Base-by-base conservation (phyloP, 768 basidiomycete genomes). In the Aureoboletus auriporus region DNA sequence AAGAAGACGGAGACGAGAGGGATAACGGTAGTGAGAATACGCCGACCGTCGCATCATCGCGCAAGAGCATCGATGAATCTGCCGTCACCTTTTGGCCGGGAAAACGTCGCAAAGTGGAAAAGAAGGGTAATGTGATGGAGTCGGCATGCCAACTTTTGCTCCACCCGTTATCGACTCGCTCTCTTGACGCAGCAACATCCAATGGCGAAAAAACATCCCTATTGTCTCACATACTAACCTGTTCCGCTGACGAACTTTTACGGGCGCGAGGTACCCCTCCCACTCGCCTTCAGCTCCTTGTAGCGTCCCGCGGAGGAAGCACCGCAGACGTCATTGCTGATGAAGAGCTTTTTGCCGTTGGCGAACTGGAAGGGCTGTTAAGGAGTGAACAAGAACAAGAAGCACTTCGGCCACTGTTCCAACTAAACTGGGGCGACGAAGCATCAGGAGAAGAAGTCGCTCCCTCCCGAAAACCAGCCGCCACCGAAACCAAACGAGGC, bases 291-390 rank as follows among this genome's bases (percentile, higher is more conserved):
- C 85, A 88, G 53, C 65, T 83, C 26, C 74, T 91, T 30, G 67
- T 74, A 0, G 69, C 72, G 10, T 70, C 72, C 39, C 82, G 84
- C 38, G 83, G 86, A 39, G 83, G 82, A 31, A 73, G 73, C 40
- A 69, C 68, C 6, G 71, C 65, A 31, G 69, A 69, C 20, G 66
- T 74, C 17, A 78, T 91, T 16, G 52, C 57, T 2, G 89, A 92
- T 51, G 82, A 87, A 8, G 89, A 90, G 49, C 68, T 91, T 20
- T 88, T 91, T 50, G 75, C 67, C 4, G 75, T 78, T 28, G 84
- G 80, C 3, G 89, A 91, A 63, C 62, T 86, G 26, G 86, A 89
- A 46, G 74, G 69, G 16, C 45, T 87, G 27, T 54, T 87, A 17
- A 69, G 89, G 47, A 68, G 57, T 39, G 70, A 77, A 29, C 74